Evolutionary conservation across 73 alveolate genomes (phyloP), one percentile per base, ranked within the genome.

Genomic region (Paramecium bursaria): DNA sequence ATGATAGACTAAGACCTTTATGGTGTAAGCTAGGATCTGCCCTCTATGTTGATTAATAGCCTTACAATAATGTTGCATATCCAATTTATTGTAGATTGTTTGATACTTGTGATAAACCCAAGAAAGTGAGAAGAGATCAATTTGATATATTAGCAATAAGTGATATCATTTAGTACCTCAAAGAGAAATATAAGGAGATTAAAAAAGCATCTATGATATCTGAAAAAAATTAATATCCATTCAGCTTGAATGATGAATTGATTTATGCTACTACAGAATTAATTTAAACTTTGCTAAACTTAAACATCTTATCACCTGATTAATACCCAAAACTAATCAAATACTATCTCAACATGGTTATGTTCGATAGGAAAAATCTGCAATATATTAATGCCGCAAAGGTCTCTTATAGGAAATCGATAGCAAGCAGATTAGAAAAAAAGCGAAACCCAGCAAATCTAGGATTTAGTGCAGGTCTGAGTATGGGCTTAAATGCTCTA

Each of bases 281-380:
- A 67, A 67, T 67, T 1, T 42, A 39, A 10, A 67, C 53, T 2
- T 39, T 67, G 82, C 50, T 67, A 6, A 21, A 67, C 19, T 42
- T 67, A 39, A 42, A 67, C 13, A 67, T 67, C 0, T 25, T 67
- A 35, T 57, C 82, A 14, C 22, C 14, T 14, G 33, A 19, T 4
- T 42, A 67, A 11, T 67, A 33, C 13, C 22, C 26, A 2, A 67
- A 67, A 7, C 26, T 67, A 1, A 42, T 67, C n/a, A 67, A 42
- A 42, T 67, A 67, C 21, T 21, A 39, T 26, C 6, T 47, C 17
- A 44, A 67, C 13, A 67, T 67, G 60, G 33, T 67, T 21, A 42
- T 67, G 17, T 67, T 39, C 27, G 82, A 67, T 67, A 67, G 82
- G 33, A 67, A 67, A 25, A 67, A 67, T 67, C 55, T 67, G 26